These are phyloP conservation scores for Ogataea dorogensis DNA, from an alignment of 805 yeast species.

Conservation along the genomic window DNA sequence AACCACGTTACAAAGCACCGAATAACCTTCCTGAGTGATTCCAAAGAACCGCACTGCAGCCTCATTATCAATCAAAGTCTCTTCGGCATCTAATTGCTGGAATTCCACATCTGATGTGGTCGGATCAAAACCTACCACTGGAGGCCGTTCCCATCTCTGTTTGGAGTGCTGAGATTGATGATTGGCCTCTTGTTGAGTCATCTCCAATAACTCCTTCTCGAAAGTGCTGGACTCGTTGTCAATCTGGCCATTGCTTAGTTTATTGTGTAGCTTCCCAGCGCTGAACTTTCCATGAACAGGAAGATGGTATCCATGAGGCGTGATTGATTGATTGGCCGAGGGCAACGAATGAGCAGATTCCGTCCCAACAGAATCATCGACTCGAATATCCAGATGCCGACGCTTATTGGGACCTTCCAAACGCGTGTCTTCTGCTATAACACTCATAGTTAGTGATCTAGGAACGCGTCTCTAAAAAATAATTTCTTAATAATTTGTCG, in stretches of 20 bases:
- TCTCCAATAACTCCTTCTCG: slow-evolving; percentile 49
- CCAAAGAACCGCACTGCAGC: slow-evolving; percentile 86
- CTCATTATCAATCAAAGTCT: slow-evolving; percentile 55
- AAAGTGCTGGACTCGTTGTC: slow-evolving; percentile 45
- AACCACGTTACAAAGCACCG: slow-evolving; percentile 84
- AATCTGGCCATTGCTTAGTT: slow-evolving; percentile 27
- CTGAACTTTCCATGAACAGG: slow-evolving; percentile 30
- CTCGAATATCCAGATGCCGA: slow-evolving; percentile 21
- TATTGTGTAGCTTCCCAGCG: slow-evolving; percentile 27
- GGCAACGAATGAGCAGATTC: slow-evolving; percentile 33
- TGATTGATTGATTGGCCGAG: slow-evolving; percentile 30
- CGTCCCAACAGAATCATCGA: slow-evolving; percentile 26
- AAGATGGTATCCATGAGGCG: slow-evolving; percentile 30
- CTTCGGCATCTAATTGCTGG: slow-evolving; percentile 96
- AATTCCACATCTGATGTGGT: slow-evolving; percentile 56
- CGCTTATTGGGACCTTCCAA: slow-evolving; percentile 19
- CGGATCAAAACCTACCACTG: slow-evolving; percentile 52
- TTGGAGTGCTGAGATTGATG: slow-evolving; percentile 19
- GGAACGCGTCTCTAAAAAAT: slow-evolving; percentile 10
- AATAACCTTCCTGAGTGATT: slow-evolving; percentile 81
- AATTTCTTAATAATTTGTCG: slow-evolving; percentile 2
- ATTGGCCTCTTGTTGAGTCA: slow-evolving; percentile 36
- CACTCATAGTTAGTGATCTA: slow-evolving; percentile 4
- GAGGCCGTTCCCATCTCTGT: slow-evolving; percentile 52
- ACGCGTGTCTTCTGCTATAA: slow-evolving; percentile 7